phyloP scores from a whole-genome alignment of 148 eudicot genomes.

The Hydrangea macrophylla region DNA sequence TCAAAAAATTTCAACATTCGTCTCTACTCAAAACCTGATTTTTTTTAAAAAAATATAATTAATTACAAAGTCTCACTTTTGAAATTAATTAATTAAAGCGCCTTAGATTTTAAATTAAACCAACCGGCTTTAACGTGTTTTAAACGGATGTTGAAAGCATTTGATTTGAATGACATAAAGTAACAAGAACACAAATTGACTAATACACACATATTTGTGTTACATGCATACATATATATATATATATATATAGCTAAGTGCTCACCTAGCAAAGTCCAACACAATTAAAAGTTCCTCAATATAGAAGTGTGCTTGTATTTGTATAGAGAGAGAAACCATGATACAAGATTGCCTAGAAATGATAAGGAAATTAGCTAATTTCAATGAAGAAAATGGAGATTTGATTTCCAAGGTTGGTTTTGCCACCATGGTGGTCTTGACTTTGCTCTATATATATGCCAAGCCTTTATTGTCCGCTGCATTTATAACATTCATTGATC shows the following conservation, averaged over 20 bases:
- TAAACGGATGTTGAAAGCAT: not conserved
- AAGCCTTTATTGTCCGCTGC: not conserved
- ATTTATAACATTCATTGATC: not conserved
- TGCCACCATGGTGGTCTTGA: not conserved
- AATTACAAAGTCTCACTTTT: too few species aligned
- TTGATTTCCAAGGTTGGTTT: not conserved
- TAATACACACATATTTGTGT: not conserved
- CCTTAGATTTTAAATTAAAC: not conserved
- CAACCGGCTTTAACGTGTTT: not conserved
- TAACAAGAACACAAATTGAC: not conserved
- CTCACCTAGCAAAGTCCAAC: too few species aligned
- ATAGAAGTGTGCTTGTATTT: too few species aligned
- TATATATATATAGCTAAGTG: not conserved
- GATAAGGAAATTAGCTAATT: too few species aligned
- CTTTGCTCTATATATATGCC: not conserved
- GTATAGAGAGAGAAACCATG: not conserved
- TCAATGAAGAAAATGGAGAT: not conserved
- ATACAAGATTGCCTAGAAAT: not conserved
- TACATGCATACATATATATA: not conserved
- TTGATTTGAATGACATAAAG: not conserved
- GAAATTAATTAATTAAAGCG: too few species aligned
- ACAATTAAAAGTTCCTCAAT: too few species aligned
- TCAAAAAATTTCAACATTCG: not conserved
- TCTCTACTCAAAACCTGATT: not conserved
- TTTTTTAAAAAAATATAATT: too few species aligned